A percentile compares a stretch with the other conserved stretches of the same genome.
phyloP scores from a whole-genome alignment of 2,329 filamentous ascomycete genomes.

The Aspergillus persii region DNA sequence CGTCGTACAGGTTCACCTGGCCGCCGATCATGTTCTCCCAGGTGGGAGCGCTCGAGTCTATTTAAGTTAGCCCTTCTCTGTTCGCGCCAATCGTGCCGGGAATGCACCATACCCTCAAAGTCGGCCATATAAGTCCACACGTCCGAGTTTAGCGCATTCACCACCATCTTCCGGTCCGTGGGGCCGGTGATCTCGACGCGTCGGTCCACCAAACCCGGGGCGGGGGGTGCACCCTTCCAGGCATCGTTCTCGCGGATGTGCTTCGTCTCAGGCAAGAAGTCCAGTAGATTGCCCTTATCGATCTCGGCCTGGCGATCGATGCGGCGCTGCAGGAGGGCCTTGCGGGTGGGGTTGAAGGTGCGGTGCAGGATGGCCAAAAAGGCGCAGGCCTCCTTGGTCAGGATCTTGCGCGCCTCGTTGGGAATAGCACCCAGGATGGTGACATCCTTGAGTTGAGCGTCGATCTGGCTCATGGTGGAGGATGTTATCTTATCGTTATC shows the following conservation, averaged over 20 bases:
- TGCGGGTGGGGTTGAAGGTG: slow-evolving; percentile 87
- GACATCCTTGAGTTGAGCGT: slow-evolving; percentile 82
- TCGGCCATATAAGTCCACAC: slow-evolving; percentile 99
- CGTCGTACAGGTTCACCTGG: slow-evolving; percentile 96
- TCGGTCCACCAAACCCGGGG: slow-evolving; percentile 87
- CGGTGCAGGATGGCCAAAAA: slow-evolving; percentile 94
- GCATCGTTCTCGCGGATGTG: slow-evolving; percentile 91
- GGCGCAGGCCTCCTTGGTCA: slow-evolving; percentile 83
- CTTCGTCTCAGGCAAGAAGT: slow-evolving; percentile 94
- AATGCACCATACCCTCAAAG: slow-evolving; percentile 72
- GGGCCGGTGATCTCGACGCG: slow-evolving; percentile 96
- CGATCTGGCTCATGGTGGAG: slow-evolving; percentile 62
- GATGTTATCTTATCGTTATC: background rate
- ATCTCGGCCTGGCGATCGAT: slow-evolving; percentile 86
- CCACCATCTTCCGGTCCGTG: slow-evolving; percentile 97
- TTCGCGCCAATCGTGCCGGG: too few relatives aligned
- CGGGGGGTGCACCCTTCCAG: slow-evolving; percentile 89
- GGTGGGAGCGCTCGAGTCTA: slow-evolving; percentile 90
- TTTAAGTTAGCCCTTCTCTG: background rate
- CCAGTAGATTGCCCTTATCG: slow-evolving; percentile 81
- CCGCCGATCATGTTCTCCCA: slow-evolving; percentile 99
- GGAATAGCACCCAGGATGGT: slow-evolving; percentile 77
- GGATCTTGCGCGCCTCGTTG: slow-evolving; percentile 80
- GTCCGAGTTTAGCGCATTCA: slow-evolving; percentile 92
- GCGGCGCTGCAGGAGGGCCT: slow-evolving; percentile 82